Evolutionary conservation across 2,329 filamentous ascomycete genomes (phyloP).

Genomic region (Aureobasidium sp.): DNA sequence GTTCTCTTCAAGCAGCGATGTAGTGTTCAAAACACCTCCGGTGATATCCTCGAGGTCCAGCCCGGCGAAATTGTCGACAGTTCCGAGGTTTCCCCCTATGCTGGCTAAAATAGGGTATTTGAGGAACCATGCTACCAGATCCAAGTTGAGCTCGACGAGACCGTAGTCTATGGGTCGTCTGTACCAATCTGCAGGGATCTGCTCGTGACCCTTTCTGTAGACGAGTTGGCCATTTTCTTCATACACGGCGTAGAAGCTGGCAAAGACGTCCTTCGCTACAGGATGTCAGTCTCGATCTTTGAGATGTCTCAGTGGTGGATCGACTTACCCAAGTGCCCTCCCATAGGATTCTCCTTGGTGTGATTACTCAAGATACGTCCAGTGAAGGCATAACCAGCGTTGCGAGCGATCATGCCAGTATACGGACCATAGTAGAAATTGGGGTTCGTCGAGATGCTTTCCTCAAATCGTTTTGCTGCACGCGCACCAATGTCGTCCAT

Average conservation of each 20-base stretch:
- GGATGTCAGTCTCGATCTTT: slow-evolving; percentile 17
- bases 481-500: slow-evolving; percentile 27
- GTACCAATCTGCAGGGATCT: slow-evolving; percentile 37
- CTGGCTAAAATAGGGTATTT: slow-evolving; percentile 28
- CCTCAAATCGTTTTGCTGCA: slow-evolving; percentile 24
- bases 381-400: slow-evolving; percentile 27
- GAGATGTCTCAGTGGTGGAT: neutral
- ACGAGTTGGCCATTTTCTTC: slow-evolving; percentile 28
- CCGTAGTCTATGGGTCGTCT: slow-evolving; percentile 29
- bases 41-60: slow-evolving; percentile 32
- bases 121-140: slow-evolving; percentile 17
- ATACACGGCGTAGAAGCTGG: slow-evolving; percentile 28
- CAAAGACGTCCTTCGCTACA: slow-evolving; percentile 27
- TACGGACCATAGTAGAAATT: slow-evolving; percentile 28
- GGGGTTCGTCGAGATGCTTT: slow-evolving; percentile 27
- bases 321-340: slow-evolving; percentile 28
- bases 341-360: slow-evolving; percentile 32
- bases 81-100: slow-evolving; percentile 33
- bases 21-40: slow-evolving; percentile 37
- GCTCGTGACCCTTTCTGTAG: slow-evolving; percentile 32
- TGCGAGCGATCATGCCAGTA: slow-evolving; percentile 23
- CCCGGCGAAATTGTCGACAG: slow-evolving; percentile 29
- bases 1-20: slow-evolving; percentile 40
- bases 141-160: slow-evolving; percentile 20
- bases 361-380: slow-evolving; percentile 35